A percentile compares a stretch with the other conserved stretches of the same genome.
phyloP scores from a whole-genome alignment of 306 rosid genomes.

The Trifolium fragiferum region DNA sequence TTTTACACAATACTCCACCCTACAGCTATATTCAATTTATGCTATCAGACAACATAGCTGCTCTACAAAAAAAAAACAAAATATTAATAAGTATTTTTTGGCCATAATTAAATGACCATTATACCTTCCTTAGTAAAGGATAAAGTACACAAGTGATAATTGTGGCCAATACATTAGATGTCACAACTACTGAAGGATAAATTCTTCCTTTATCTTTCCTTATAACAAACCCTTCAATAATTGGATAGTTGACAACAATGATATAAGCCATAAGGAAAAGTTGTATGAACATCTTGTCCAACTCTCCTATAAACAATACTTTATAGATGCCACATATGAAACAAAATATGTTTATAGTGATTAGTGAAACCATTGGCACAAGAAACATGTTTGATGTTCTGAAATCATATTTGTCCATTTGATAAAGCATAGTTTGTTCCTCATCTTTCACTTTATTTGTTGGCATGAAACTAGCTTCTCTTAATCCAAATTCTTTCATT shows the following conservation, averaged over 20 bases:
- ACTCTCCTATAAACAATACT: conserved; percentile 40
- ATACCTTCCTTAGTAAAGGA: conserved; percentile 33
- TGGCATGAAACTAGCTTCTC: conserved; percentile 61
- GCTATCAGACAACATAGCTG: neutral
- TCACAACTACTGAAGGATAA: conserved; percentile 37
- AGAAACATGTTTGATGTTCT: conserved; percentile 58
- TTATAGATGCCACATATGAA: conserved; percentile 52
- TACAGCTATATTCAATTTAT: neutral
- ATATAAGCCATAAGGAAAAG: conserved; percentile 42
- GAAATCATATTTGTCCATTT: conserved; percentile 65
- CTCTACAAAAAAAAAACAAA: neutral
- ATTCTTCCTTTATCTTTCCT: conserved; percentile 53
- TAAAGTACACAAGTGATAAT: conserved; percentile 12
- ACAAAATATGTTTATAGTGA: conserved; percentile 52
- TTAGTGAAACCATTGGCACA: conserved; percentile 57
- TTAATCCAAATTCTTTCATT: conserved; percentile 56
- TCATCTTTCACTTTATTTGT: conserved; percentile 65
- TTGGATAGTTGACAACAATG: conserved; percentile 43
- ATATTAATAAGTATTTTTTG: neutral
- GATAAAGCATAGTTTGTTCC: conserved; percentile 52
- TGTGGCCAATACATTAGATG: conserved; percentile 39
- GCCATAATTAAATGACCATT: neutral
- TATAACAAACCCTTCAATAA: conserved; percentile 51
- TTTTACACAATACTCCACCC: too few relatives aligned
- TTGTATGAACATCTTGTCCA: conserved; percentile 47